Base-by-base conservation (phyloP, 2,329 filamentous ascomycete genomes). In the Hypoxylon sp. region DNA sequence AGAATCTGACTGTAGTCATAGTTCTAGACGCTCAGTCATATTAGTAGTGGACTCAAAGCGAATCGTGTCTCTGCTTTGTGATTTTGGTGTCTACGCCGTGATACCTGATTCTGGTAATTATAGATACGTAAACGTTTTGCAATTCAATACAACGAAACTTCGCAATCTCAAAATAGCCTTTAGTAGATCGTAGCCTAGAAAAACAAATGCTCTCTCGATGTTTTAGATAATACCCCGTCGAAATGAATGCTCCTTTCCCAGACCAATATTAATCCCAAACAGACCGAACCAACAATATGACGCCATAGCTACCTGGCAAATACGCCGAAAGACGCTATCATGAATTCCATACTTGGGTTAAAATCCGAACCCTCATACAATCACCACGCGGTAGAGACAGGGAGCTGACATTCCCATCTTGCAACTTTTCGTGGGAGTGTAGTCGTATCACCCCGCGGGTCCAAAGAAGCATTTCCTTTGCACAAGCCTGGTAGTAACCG, bases 221-320 rank as follows among this genome's bases (percentile, higher is more conserved):
- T 34, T 38, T 34, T 42, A 13, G 12, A 15, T 27, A 46, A 8
- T 40, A 54, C 35, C 34, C 44, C 44, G 25, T 12, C 13, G 13
- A 23, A 44, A 37, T n/a, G 48, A 56, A 42, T 32, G 40, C 44
- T 41, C 25, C 32, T n/a, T n/a, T n/a, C n/a, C n/a, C n/a, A 25
- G 5, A 25, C 21, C 21, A 25, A 25, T 25, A 25, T 25, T 5
- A 26, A 27, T 40, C 37, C 47, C 37, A 43, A 44, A 12, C 47
- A 17, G 34, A 25, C 37, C 42, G 7, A 30, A 12, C 27, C 35
- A 12, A 35, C 15, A 17, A 49, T 40, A 13, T 27, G 29, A 46
- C 40, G 40, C 34, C 48, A 12, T 37, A 41, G 25, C 38, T 40
- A 36, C n/a, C n/a, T n/a, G n/a, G n/a, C n/a, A n/a, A n/a, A n/a